A percentile compares a stretch with the other conserved stretches of the same genome.
Conservation (phyloP, 78 protist species). For the Bigelowiella natans region DNA sequence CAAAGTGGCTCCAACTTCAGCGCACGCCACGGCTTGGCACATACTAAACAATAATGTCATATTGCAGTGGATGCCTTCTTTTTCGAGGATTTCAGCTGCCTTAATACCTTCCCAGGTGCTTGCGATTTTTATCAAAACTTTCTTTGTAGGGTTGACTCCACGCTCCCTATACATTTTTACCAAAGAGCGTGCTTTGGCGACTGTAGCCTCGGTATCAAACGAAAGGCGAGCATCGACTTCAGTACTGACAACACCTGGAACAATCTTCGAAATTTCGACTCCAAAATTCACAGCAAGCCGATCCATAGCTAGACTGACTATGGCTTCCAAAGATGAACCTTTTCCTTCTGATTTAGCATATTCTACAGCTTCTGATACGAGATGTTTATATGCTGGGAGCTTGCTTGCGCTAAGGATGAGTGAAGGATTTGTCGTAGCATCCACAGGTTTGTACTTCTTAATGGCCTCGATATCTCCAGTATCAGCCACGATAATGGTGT, state of each 20-base stretch:
- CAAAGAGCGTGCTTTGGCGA: slow-evolving; percentile 3
- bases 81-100: neutral
- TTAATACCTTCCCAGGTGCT: slow-evolving; percentile 15
- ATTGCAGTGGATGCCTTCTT: slow-evolving; percentile 23
- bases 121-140: too few relatives aligned
- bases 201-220: slow-evolving; percentile 7
- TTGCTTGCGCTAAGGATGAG: neutral
- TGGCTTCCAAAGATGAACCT: neutral
- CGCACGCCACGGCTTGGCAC: slow-evolving; percentile 15
- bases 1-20: slow-evolving; percentile 12
- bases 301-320: slow-evolving; percentile 4
- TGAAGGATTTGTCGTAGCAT: slow-evolving; percentile 16
- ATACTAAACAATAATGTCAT: neutral
- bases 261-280: slow-evolving; percentile 6
- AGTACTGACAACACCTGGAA: slow-evolving; percentile 12
- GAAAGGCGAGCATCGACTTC: slow-evolving; percentile 11
- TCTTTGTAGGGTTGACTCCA: neutral
- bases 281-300: slow-evolving; percentile 9
- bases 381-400: neutral
- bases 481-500: slow-evolving; percentile 21
- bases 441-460: slow-evolving; percentile 4
- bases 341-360: neutral
- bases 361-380: slow-evolving; percentile 3
- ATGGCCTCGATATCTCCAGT: slow-evolving; percentile 14
- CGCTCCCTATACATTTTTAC: slow-evolving; percentile 2